Evolutionary conservation across 768 basidiomycete genomes (phyloP), one percentile per base, ranked within the genome.

Genomic region (Pholiota conissans): DNA sequence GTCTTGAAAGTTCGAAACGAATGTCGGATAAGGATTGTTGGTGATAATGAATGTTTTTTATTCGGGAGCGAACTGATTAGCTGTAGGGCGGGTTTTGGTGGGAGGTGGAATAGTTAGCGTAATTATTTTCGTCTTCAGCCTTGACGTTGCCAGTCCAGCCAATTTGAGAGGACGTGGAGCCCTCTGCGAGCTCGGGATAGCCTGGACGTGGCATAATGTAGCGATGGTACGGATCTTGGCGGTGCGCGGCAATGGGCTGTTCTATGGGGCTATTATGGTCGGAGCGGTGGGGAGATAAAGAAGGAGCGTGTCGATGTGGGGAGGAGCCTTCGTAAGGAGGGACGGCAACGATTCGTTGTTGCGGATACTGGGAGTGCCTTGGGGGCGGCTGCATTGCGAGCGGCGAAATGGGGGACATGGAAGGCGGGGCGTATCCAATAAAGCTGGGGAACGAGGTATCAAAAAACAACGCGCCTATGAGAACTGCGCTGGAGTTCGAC

Each of bases 401-500:
- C 30, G 72, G 67, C 14, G 74, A 63, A 32, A 73, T 66, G 37
- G 70, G 67, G 24, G 70, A 63, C 14, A 67, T 64, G 16, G 72
- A 67, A 35, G 73, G 67, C 20, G 70, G 61, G 1, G 62, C 56
- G 27, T 70, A 68, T 57, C 69, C 66, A 39, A 80, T 67, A 55
- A 81, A 78, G 49, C 73, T 74, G n/a, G 81, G 82, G 69, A 82
- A 82, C n/a, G 74, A 68, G 24, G 70, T 65, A 22, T 73, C 67
- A 46, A 81, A 73, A 60, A 83, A 82, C 28, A 84, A 63, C 4
- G 79, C 82, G 37, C 82, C 82, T 55, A 83, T 75, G 20, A 84
- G 74, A 45, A 83, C 65, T 18, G 79, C 77, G 56, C 76, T 80
- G 1, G 82, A 81, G 61, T 81, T 80, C 51, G 75, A 74, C 28